These are phyloP conservation scores for Forsythia viridissima DNA, from an alignment of 257 asterid genomes.

Conservation along the genomic window DNA sequence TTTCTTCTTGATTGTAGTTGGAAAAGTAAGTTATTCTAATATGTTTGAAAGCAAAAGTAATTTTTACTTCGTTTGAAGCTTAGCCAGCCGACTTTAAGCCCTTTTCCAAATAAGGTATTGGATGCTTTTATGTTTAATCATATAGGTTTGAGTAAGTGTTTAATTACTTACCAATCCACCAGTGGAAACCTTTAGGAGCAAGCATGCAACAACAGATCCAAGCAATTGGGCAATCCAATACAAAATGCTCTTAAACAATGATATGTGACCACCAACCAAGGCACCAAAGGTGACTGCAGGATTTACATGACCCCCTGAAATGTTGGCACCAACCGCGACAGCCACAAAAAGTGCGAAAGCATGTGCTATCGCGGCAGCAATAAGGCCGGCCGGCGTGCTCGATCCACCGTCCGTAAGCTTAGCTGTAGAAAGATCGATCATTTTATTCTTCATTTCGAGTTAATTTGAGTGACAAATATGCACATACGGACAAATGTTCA, in stretches of 20 bases:
- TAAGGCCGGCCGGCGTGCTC: conserved; percentile 65
- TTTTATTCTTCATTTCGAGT: background rate
- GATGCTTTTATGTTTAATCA: no score
- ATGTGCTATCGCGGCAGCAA: conserved; percentile 68
- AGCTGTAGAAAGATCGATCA: conserved; percentile 29
- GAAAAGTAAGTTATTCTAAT: no score
- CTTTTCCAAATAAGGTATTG: no score
- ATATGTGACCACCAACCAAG: conserved; percentile 73
- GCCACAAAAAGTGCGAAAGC: conserved; percentile 85
- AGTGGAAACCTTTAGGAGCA: conserved; percentile 67
- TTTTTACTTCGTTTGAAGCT: no score
- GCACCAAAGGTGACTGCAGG: conserved; percentile 89
- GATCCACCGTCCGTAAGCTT: conserved; percentile 63
- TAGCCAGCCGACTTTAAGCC: no score
- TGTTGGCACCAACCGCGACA: conserved; percentile 74
- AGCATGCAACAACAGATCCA: conserved; percentile 77
- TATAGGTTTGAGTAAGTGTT: background rate
- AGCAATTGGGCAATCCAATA: conserved; percentile 84
- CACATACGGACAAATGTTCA: no score
- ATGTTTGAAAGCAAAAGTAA: background rate
- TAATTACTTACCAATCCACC: conserved; percentile 60
- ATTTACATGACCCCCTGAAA: conserved; percentile 86
- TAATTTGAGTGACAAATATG: background rate
- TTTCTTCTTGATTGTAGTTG: background rate
- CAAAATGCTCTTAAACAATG: conserved; percentile 50